Evolutionary conservation across 2,329 filamentous ascomycete genomes (phyloP).

Genomic region (Verticillium klebahnii): DNA sequence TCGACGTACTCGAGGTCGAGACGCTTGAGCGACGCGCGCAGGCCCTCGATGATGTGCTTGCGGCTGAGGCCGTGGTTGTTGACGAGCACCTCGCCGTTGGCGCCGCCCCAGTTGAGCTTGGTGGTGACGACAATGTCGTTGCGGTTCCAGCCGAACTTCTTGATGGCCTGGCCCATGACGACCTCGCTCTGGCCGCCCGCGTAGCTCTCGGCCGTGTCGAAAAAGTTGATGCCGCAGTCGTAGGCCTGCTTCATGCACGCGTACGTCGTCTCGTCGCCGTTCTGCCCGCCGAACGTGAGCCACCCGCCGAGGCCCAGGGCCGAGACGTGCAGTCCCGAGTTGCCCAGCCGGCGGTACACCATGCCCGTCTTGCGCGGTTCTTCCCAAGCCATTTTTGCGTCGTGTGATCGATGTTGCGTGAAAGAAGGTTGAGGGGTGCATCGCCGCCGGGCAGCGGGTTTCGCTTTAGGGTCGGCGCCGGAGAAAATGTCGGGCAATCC

Average conservation of each 20-base stretch:
- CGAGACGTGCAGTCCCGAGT: slow-evolving; percentile 62
- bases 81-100: slow-evolving; percentile 55
- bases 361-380: slow-evolving; percentile 40
- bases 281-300: slow-evolving; percentile 64
- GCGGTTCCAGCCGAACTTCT: slow-evolving; percentile 55
- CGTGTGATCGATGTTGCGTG: not conserved
- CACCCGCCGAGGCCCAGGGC: slow-evolving; percentile 60
- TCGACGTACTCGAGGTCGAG: slow-evolving; percentile 60
- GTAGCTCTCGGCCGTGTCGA: slow-evolving; percentile 57
- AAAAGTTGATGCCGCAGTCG: slow-evolving; percentile 58
- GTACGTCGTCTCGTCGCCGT: slow-evolving; percentile 57
- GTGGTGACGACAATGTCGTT: slow-evolving; percentile 56
- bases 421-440: no score
- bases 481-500: not conserved
- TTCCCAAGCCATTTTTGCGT: slow-evolving; percentile 32
- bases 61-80: slow-evolving; percentile 57
- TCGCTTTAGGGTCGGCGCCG: not conserved
- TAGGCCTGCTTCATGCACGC: slow-evolving; percentile 59
- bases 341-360: slow-evolving; percentile 36
- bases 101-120: slow-evolving; percentile 62
- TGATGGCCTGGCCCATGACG: slow-evolving; percentile 59
- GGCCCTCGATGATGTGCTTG: slow-evolving; percentile 58
- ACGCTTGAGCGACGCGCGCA: slow-evolving; percentile 51
- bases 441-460: no score
- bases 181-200: slow-evolving; percentile 58